A percentile compares a stretch with the other conserved stretches of the same genome.
Evolutionary conservation across 78 protist species (phyloP).

Genomic region (Dictyostelium purpureum): DNA sequence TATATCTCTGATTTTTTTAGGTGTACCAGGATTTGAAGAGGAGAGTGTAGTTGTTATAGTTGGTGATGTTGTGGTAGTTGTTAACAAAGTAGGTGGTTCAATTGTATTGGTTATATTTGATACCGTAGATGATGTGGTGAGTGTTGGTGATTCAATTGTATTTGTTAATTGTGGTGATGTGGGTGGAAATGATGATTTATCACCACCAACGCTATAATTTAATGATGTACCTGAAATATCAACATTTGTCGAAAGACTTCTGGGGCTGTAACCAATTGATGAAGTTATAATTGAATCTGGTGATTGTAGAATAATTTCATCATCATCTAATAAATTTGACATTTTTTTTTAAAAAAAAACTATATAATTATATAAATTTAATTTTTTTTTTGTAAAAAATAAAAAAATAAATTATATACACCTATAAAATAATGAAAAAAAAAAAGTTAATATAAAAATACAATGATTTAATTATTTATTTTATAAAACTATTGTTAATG

Average conservation of each 20-base stretch:
- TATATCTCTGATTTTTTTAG: neutral
- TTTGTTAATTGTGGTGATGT: neutral
- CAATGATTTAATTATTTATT: neutral
- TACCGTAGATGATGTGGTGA: neutral
- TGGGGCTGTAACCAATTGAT: neutral
- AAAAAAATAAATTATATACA: neutral
- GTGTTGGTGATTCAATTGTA: neutral
- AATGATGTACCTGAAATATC: too few relatives aligned
- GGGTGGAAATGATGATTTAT: neutral
- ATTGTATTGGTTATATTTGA: neutral
- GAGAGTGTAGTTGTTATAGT: too few relatives aligned
- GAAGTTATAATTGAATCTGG: slow-evolving; percentile 12
- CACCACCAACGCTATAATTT: neutral
- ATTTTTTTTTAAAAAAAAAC: neutral
- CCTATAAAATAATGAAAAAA: too few relatives aligned
- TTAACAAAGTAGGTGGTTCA: neutral
- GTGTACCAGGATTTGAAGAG: neutral
- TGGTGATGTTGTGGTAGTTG: neutral
- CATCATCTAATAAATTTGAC: slow-evolving; percentile 45
- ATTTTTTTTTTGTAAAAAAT: neutral
- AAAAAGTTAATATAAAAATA: too few relatives aligned
- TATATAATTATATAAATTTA: too few relatives aligned
- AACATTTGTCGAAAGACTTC: neutral
- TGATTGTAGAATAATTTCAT: slow-evolving; percentile 27
- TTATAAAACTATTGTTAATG: neutral